Evolutionary conservation across 2,329 filamentous ascomycete genomes (phyloP), one percentile per base, ranked within the genome.

Genomic region (Diaporthe ampelina): DNA sequence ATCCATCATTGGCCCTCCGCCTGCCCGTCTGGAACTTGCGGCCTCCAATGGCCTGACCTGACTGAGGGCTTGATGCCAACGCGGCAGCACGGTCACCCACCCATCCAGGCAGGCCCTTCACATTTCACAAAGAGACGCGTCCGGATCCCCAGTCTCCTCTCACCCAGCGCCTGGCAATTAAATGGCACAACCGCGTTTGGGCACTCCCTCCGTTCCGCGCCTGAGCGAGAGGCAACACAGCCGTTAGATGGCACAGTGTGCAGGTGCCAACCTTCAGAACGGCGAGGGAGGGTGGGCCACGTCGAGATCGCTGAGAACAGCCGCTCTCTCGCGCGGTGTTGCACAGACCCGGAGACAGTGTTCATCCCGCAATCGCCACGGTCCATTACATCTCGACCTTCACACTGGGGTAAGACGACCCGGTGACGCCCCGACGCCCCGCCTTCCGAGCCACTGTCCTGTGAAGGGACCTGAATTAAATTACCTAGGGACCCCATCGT

Each of bases 401-500:
- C 48, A 40, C 48, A 5, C 48, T 52, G 63, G 63, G 63, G 45
- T 45, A n/a, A n/a, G 21, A 29, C 63, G 13, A 26, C 63, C 45
- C 63, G 21, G 45, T 67, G 63, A 67, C 63, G 63, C 45, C 24
- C 63, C 63, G 63, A 52, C 63, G 48, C 21, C 63, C 63, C 63
- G 63, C 63, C 48, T 54, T 21, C 63, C 63, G 63, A 24, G 35
- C 17, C 63, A 68, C 63, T 40, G 32, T 68, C 63, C 32, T 29
- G 48, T 68, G 32, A 54, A 68, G 63, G 32, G 48, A 68, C 63
- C 45, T 68, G 63, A 40, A 68, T 68, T 68, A 54, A 68, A 54
- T 68, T 54, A 54, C 63, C 63, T 37, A 68, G 63, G 63, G 63
- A 52, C 63, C n/a, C 63, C 63, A 54, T 68, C 48, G 29, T 67